Evolutionary conservation across 1,284 basidiomycete genomes (phyloP), one percentile per base, ranked within the genome.

Genomic region (Tilletia walkeri): DNA sequence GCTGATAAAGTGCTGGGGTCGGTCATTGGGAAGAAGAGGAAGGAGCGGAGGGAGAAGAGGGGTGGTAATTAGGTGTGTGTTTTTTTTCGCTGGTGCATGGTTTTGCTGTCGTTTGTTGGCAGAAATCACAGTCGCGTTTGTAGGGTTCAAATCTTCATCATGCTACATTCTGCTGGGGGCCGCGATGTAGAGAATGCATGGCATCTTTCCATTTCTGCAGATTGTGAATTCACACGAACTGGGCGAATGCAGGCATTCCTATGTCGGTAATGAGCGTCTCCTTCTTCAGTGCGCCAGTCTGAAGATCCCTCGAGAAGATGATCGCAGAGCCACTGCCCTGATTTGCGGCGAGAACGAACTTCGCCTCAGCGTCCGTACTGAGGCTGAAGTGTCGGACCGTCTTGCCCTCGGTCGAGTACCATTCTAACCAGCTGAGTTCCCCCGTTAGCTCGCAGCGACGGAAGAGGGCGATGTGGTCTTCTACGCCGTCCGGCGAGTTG

Each of bases 21-120:
- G 50, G 69, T 82, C n/a, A 80, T 82, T 59, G 80, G 80, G 16
- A 78, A 76, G 38, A 81, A 81, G 74, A 76, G 80, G 14, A 79
- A 79, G 63, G 73, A 77, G 66, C 71, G 78, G 7, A 76, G 74
- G 59, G 54, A 56, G 54, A 56, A 56, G 45, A 49, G 36, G 61
- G 38, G 30, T 30, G 24, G 39, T 30, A 30, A 30, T 30, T 30
- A 30, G 24, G 24, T 30, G 24, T 30, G 24, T 30, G 24, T 45
- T 45, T 45, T 3, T 12, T 45, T 45, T 45, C 41, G 41, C 14
- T 45, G 24, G 24, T 30, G 24, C 24, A 30, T 30, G 24, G 2
- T 30, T 30, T 30, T 30, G 24, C 24, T 30, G 24, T 30, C 24
- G 24, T 30, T 30, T 30, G 24, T 30, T 30, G 24, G 24, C 24